Evolutionary conservation across 2,329 filamentous ascomycete species (phyloP), one percentile per base, ranked within the genome.

Genomic region (Fusarium succisae): DNA sequence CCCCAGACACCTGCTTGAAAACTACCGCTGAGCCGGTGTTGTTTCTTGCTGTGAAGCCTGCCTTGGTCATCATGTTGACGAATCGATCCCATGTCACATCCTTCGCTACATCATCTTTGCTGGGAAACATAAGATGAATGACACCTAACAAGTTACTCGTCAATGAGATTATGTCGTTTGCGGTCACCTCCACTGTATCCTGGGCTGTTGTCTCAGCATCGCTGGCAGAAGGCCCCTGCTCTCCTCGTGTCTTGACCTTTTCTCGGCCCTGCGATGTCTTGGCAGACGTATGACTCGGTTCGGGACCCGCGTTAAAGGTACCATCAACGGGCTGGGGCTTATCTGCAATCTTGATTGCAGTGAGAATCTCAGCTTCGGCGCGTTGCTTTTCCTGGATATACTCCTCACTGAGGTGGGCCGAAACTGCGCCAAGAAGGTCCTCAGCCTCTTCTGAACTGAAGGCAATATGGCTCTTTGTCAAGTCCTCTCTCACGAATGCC

Each of bases 381-480:
- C 2, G 57, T 22, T 32, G 43, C 2, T 51, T 2, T 0, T 35
- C 32, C 26, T 51, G 17, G 8, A 22, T 13, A 9, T 60, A 60
- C 26, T 60, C 9, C 6, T 8, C 22, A 18, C 32, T 41, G 2
- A 51, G 26, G 12, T 60, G 18, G 0, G 57, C 57, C 13, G 57
- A 60, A 22, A 4, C 10, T 0, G 6, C 6, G 0, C 15, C 22
- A 11, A 51, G 24, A 39, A 59, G 20, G 0, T 0, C 1, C 0
- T 59, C 24, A 6, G 2, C 32, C 13, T 47, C 28, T 30, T 28
- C 28, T 8, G 8, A 8, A 28, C 7, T 28, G 8, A 8, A 8
- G 28, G 7, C 28, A 28, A 8, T 28, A 28, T 28, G 7, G 7
- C 28, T 8, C 28, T 28, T 8, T 28, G 28, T 28, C 8, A 28